Base-by-base conservation (phyloP, 2,329 filamentous ascomycete genomes). In the Stachybotrys chartarum region DNA sequence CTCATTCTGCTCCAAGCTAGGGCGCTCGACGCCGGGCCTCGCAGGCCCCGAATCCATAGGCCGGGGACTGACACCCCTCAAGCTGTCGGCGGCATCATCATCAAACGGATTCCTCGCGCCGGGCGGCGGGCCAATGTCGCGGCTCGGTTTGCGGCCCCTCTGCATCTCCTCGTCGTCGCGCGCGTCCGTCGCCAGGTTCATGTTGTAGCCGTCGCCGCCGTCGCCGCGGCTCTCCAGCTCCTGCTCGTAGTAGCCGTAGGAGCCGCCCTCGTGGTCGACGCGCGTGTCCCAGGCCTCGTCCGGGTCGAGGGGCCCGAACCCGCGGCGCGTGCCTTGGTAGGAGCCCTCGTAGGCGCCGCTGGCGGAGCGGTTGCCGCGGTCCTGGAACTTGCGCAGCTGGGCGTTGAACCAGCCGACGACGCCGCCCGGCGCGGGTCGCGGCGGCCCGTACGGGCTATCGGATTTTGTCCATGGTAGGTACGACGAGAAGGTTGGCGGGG, bases 231-330 rank as follows among this genome's bases (percentile, higher is more conserved):
- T 47, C 72, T 86, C 86, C 6, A 91, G 74, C 70, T 91, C 88
- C 66, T 88, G 84, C 72, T 90, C 88, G 66, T 90, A 87, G 70
- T 90, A 90, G 24, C 81, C 82, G 67, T 86, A 85, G 12, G 72
- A 74, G 65, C 87, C 85, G 17, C 86, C 83, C 69, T 92, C 89
- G 62, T 84, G 79, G 56, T 88, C 88, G 5, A 95, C 89, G 57
- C 88, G 78, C 59, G 88, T 74, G 72, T 94, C 90, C 91, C 91
- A 96, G 2, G 90, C 89, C 66, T 92, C 89, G 67, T 95, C 90
- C 1, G 88, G 88, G 65, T 94, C 90, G 50, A 91, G 79, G 5
- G 84, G 77, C 1, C 85, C 84, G 68, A 88, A 86, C 24, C 83
- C 83, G 54, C 81, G 72, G 54, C 78, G 76, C 52, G 69, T 70